Conservation (phyloP, 2,329 filamentous ascomycete genomes). For the Fusarium incarnatum region DNA sequence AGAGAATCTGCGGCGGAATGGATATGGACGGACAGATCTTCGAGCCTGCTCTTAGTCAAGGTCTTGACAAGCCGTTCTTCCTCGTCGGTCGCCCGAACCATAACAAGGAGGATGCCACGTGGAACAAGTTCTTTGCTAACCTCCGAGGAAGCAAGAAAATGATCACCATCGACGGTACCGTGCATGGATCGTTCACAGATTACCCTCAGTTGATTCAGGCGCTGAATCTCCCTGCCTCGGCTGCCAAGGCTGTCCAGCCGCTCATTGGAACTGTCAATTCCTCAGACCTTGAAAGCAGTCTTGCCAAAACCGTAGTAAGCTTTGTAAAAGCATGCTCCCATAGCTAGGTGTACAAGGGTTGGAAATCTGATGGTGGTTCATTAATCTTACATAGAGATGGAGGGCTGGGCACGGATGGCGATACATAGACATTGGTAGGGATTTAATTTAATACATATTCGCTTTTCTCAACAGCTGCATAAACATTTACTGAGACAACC, state of each 20-base stretch:
- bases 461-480: too few relatives aligned
- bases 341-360: too few relatives aligned
- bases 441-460: too few relatives aligned
- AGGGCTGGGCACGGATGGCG: too few relatives aligned
- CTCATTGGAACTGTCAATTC: constrained; percentile 27
- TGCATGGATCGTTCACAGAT: constrained; percentile 51
- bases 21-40: constrained; percentile 56
- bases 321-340: constrained; percentile 29
- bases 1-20: constrained; percentile 52
- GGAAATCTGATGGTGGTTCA: too few relatives aligned
- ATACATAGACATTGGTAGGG: too few relatives aligned
- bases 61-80: constrained; percentile 48
- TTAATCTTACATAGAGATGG: too few relatives aligned
- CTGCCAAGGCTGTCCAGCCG: not conserved
- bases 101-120: constrained; percentile 47
- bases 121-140: constrained; percentile 47
- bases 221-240: constrained; percentile 35
- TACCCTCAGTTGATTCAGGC: constrained; percentile 45
- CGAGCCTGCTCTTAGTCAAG: constrained; percentile 45
- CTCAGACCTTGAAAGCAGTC: constrained; percentile 27
- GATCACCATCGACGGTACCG: constrained; percentile 41
- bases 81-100: constrained; percentile 49
- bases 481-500: not conserved
- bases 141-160: constrained; percentile 45
- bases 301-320: constrained; percentile 36